Base-by-base conservation (phyloP, 2,329 filamentous ascomycete species). In the Ilyonectria sp. region DNA sequence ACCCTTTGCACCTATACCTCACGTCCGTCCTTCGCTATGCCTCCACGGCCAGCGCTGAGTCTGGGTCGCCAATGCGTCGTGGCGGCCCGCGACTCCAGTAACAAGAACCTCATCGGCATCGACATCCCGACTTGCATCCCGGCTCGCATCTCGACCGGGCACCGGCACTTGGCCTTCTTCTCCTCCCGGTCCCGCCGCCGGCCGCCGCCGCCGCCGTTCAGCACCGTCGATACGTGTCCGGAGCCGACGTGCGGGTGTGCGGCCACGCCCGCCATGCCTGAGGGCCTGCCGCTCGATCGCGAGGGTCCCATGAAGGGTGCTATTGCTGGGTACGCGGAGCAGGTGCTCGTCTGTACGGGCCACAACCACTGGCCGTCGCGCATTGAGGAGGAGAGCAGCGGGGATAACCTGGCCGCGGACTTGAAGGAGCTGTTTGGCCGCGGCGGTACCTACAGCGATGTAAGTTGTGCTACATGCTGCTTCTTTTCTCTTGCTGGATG, bases 281-380 rank as follows among this genome's bases (percentile, higher is more conserved):
- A 86, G 8, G 91, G 89, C 4, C 85, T 97, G 17, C 89, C 91
- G 23, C 95, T 98, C 60, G 94, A 98, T 77, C 86, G 87, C 74
- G 86, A 89, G 68, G 88, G 88, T 44, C 85, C 87, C 19, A 83
- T 98, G 49, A 91, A 93, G 76, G 93, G 93, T 13, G 92, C 92
- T 6, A 95, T 97, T 82, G 86, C 92, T 2, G 84, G 87, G 1
- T 97, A 97, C 78, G 86, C 90, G 1, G 92, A 97, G 80, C 94
- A 98, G 74, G 88, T 98, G 4, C 81, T 98, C 10, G 86, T 98
- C 15, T 95, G 92, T 69, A 97, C 94, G 0, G 94, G 94, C 5
- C 89, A 90, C 68, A 82, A 86, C 33, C 93, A 97, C 81, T 98
- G 95, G 95, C 85, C 86, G 31, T 95, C 92, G 76, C 89, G 89